Evolutionary conservation across 768 basidiomycete genomes (phyloP).

Genomic region (Tulasnella sp.): DNA sequence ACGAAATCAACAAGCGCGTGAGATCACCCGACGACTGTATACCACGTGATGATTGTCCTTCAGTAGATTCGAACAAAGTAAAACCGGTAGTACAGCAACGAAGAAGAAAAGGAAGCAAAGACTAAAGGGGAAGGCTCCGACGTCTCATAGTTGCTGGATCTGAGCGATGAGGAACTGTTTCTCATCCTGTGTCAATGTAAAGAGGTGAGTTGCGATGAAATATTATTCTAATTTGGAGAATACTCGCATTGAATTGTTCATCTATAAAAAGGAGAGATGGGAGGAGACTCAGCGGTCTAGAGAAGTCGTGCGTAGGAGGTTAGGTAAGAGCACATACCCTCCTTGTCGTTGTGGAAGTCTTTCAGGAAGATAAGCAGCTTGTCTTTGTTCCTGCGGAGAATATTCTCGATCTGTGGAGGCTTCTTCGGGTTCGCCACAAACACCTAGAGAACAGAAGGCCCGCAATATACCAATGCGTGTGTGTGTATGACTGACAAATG

Average conservation of each 20-base stretch:
- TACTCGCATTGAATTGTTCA: conserved; percentile 80
- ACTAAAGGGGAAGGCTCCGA: background rate
- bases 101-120: background rate
- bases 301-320: background rate
- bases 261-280: conserved; percentile 37
- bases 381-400: conserved; percentile 87
- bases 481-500: background rate
- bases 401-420: conserved; percentile 85
- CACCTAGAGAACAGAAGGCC: conserved; percentile 40
- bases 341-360: conserved; percentile 96
- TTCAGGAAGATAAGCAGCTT: conserved; percentile 83
- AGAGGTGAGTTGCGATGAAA: conserved; percentile 9
- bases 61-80: no score
- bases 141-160: conserved; percentile 58
- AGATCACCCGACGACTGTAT: background rate
- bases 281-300: no score
- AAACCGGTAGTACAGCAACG: no score
- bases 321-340: conserved; percentile 42
- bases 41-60: background rate
- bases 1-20: background rate
- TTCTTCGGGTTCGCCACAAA: conserved; percentile 99
- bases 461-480: background rate
- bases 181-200: conserved; percentile 48
- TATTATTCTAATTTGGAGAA: background rate
- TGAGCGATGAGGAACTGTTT: conserved; percentile 93